Conservation (phyloP, 2,329 filamentous ascomycete genomes). For the Lomentospora prolificans region DNA sequence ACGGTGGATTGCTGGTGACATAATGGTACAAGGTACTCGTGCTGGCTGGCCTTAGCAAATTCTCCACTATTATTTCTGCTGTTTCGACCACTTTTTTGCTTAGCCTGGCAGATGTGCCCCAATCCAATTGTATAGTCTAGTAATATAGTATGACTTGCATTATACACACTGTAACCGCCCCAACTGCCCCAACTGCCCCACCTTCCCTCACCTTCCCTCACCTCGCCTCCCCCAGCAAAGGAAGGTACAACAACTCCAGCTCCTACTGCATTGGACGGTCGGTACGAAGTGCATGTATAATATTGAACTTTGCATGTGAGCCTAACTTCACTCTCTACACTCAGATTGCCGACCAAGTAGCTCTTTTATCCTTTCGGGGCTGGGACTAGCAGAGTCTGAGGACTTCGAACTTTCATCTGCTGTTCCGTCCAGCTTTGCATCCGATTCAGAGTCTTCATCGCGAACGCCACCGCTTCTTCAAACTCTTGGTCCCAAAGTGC, state of each 20-base stretch:
- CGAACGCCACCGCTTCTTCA: conserved; percentile 14
- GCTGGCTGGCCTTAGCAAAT: background rate
- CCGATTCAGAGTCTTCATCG: background rate
- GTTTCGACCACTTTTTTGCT: too few relatives aligned
- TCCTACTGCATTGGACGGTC: too few relatives aligned
- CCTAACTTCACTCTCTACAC: background rate
- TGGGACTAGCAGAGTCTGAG: conserved; percentile 26
- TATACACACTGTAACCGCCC: background rate
- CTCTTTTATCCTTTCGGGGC: conserved; percentile 7
- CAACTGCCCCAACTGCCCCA: too few relatives aligned
- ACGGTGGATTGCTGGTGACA: background rate
- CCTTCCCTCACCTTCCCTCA: too few relatives aligned
- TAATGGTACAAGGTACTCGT: background rate
- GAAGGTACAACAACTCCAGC: too few relatives aligned
- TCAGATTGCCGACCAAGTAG: too few relatives aligned
- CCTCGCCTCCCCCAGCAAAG: too few relatives aligned
- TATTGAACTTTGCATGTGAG: background rate
- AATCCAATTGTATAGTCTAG: too few relatives aligned
- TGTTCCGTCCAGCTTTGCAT: conserved; percentile 10
- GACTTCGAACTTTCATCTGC: conserved; percentile 22
- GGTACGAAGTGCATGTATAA: too few relatives aligned
- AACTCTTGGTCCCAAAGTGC: conserved; percentile 26
- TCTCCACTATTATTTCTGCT: too few relatives aligned
- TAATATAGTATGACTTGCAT: background rate
- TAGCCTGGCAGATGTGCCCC: too few relatives aligned